Conservation (phyloP, 257 asterid species). For the Cordia subcordata region DNA sequence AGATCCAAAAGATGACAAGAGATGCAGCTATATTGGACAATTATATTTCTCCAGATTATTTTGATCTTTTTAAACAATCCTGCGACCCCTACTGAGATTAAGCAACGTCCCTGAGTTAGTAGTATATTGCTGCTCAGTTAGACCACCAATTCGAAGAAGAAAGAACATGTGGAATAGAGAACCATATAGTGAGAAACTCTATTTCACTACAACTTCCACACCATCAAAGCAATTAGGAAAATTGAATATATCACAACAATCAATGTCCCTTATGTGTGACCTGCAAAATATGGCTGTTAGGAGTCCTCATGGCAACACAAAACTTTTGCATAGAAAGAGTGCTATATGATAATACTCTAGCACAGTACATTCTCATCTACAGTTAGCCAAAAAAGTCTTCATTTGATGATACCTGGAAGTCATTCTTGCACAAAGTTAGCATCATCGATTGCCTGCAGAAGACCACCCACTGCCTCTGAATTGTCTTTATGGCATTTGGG, state of each 20-base stretch:
- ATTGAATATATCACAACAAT: constrained; percentile 4
- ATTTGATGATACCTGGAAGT: background rate
- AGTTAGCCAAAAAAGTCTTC: background rate
- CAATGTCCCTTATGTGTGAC: constrained; percentile 11
- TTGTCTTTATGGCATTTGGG: constrained; percentile 69
- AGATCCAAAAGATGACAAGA: constrained; percentile 23
- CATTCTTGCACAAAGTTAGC: constrained; percentile 28
- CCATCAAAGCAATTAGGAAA: constrained; percentile 20
- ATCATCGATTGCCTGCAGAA: constrained; percentile 37
- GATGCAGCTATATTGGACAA: constrained; percentile 8
- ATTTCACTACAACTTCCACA: background rate
- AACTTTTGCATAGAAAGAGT: background rate
- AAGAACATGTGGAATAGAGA: background rate
- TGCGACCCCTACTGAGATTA: too few relatives aligned
- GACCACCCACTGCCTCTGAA: constrained; percentile 45
- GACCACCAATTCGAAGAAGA: background rate
- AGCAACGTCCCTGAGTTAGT: background rate
- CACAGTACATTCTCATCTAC: too few relatives aligned
- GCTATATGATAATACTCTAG: too few relatives aligned
- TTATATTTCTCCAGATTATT: constrained; percentile 20
- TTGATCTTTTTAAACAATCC: too few relatives aligned
- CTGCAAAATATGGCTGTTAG: constrained; percentile 6
- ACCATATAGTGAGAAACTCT: too few relatives aligned
- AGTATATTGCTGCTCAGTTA: background rate
- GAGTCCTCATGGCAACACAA: background rate